Base-by-base conservation (phyloP, 306 rosid species). In the Glycine tomentella region DNA sequence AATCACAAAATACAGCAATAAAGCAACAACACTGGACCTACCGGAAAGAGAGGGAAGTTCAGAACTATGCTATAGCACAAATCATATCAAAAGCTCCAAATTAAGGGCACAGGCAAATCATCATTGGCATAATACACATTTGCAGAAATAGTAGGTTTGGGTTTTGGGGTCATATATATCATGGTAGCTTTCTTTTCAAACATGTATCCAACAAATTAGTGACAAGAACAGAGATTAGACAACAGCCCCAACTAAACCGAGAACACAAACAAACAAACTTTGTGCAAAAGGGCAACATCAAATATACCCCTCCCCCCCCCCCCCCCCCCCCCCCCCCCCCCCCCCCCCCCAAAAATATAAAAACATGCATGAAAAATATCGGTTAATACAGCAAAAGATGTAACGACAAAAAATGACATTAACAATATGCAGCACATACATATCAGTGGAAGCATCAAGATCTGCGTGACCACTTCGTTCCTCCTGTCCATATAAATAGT, bases 381-480 rank as follows among this genome's bases (percentile, higher is more conserved):
- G 53, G 52, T 65, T 56, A 7, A 40, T 42, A 11, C 7, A 70
- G 17, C 64, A 57, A 72, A n/a, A 34, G 14, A 44, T 57, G 10
- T 12, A 48, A 40, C 55, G 31, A 67, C 14, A 51, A 62, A 46
- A 69, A 14, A 80, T 11, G 77, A 8, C 45, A 72, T 17, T 42
- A 83, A 68, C 38, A 44, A 71, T 49, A 36, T 38, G 65, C 31
- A 79, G 69, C 12, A 84, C 99, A 72, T 90, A 95, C 99, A 59
- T 59, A 53, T 91, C 93, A 76, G 82, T 8, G n/a, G 99, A 88
- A 78, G 86, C 71, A 76, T 85, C 91, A 45, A 81, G 86, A 78
- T 88, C 85, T 36, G 49, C 83, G 8, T 0, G 88, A 72, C 87
- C 89, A 75, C 80, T 70, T 74, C 75, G 85, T 83, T 85, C 86